These are phyloP conservation scores for Geum urbanum DNA, from an alignment of 306 rosid species.

Conservation along the genomic window DNA sequence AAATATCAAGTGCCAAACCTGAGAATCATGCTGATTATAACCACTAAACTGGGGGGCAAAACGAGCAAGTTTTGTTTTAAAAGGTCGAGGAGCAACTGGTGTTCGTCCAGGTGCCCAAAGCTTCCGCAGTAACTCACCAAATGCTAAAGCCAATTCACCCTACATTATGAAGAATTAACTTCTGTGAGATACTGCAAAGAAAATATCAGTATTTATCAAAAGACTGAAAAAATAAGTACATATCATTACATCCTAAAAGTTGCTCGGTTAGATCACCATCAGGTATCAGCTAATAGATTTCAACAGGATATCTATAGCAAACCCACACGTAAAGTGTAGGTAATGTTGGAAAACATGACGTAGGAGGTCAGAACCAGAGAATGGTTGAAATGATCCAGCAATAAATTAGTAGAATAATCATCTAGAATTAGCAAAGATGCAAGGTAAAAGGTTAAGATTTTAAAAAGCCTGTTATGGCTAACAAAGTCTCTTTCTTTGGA, in stretches of 20 bases:
- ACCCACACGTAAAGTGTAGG: neutral
- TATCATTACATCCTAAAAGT: neutral
- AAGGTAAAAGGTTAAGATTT: no score
- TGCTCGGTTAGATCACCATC: neutral
- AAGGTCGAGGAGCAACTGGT: constrained; percentile 92
- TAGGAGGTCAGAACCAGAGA: neutral
- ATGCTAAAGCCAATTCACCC: constrained; percentile 97
- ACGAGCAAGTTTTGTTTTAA: constrained; percentile 90
- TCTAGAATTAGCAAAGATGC: no score
- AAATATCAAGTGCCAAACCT: constrained; percentile 51
- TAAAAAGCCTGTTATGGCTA: no score
- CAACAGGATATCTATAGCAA: neutral
- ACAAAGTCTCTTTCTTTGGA: no score
- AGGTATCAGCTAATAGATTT: neutral
- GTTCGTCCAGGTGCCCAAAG: constrained; percentile 97
- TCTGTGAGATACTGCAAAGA: neutral
- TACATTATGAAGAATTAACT: constrained; percentile 20
- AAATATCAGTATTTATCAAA: neutral
- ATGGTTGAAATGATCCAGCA: neutral
- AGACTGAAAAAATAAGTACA: neutral
- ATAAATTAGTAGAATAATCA: neutral
- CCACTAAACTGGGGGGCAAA: constrained; percentile 99
- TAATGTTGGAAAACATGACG: neutral
- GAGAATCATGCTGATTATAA: constrained; percentile 98
- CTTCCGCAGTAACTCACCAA: constrained; percentile 91